Base-by-base conservation (phyloP, 306 rosid species). In the Mimosa pudica region DNA sequence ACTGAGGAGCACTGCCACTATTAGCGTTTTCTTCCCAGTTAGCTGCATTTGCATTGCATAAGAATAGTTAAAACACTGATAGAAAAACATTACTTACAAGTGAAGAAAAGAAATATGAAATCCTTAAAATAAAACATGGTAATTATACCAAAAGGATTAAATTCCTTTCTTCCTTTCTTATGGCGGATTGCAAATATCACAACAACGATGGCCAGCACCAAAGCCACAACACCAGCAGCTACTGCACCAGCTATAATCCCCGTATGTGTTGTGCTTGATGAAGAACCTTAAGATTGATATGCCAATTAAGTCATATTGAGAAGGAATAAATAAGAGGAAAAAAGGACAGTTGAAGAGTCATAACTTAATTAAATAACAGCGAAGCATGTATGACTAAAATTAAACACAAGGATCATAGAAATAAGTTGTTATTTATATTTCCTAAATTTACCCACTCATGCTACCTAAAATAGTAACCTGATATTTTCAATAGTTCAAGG, bases 181-280 rank as follows among this genome's bases (percentile, higher is more conserved):
- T 82, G 93, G 66, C 80, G 88, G 70, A 90, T 45, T 57, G 83
- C 91, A 84, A 89, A 94, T 49, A 87, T 60, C 54, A 89, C 97
- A 17, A 80, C 86, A 75, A 88, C 58, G 76, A 83, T 3, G 48
- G 91, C 74, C 52, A 86, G 20, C 54, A 90, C 82, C 83, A 92
- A 46, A 71, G 89, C 73, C 47, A 77, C 85, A 57, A 81, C 10
- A 81, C 87, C 90, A 63, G 92, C 96, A 80, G 81, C 84, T 13
- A 83, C 92, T 36, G 86, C 95, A 47, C 97, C 96, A 81, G 88
- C 73, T 49, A 87, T 86, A 57, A 85, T 61, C 33, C 85, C 88
- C 1, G 73, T 78, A 78, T 76, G 11, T 10, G 54, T 8, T 67
- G 86, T 81, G 14, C 79, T 86, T 47, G 89, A 80, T 41, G 79